A percentile compares a stretch with the other conserved stretches of the same genome.
These are phyloP conservation scores for Fusarium oxysporum DNA, from an alignment of 2,329 filamentous ascomycete genomes.

Conservation along the genomic window DNA sequence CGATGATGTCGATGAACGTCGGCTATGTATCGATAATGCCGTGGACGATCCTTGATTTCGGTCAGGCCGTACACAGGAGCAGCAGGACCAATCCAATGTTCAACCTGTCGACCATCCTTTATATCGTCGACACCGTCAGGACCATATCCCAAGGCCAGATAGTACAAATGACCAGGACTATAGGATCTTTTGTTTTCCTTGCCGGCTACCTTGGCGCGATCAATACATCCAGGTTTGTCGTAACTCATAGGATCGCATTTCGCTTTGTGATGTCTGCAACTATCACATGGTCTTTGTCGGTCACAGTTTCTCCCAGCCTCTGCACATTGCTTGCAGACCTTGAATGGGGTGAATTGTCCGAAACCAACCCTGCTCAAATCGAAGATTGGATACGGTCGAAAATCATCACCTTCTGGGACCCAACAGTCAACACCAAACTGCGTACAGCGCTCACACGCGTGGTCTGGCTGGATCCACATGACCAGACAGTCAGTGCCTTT, in stretches of 20 bases:
- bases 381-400: conserved; percentile 30
- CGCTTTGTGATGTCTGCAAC: conserved; percentile 36
- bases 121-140: conserved; percentile 39
- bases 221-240: conserved; percentile 1
- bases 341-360: conserved; percentile 46
- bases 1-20: conserved; percentile 3
- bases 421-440: conserved; percentile 49
- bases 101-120: conserved; percentile 33
- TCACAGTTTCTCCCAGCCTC: conserved; percentile 47
- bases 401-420: background rate
- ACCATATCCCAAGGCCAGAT: conserved; percentile 48
- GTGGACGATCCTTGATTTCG: background rate
- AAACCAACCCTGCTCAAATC: conserved; percentile 50
- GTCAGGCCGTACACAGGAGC: conserved; percentile 25
- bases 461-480: background rate
- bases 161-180: conserved; percentile 49
- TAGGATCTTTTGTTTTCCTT: no score
- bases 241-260: conserved; percentile 5
- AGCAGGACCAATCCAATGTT: conserved; percentile 43
- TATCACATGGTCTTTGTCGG: conserved; percentile 53
- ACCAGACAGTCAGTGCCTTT: conserved; percentile 5
- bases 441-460: conserved; percentile 42
- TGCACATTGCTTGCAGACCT: conserved; percentile 34
- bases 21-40: background rate
- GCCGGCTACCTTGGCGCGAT: background rate